Evolutionary conservation across 2,329 filamentous ascomycete genomes (phyloP).

Genomic region (Xylariaceae sp.): DNA sequence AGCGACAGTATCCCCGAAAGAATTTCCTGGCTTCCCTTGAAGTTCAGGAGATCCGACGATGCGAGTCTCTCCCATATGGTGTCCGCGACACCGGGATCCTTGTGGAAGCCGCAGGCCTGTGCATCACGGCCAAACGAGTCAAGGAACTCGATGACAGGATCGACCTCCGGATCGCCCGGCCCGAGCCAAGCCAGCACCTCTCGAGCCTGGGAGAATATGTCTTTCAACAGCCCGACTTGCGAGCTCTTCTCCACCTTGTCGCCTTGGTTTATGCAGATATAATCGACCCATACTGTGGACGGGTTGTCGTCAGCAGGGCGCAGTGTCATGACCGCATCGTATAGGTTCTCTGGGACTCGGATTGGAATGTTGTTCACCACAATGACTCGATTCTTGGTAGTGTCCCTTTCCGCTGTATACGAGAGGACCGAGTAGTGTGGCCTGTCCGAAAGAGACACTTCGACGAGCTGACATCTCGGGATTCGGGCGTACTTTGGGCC

Average conservation of each 20-base stretch:
- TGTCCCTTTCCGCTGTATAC: conserved; percentile 18
- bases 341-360: conserved; percentile 8
- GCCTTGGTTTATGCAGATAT: conserved; percentile 21
- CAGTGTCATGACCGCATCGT: conserved; percentile 3
- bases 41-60: background rate
- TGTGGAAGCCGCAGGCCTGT: conserved; percentile 1
- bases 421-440: conserved; percentile 20
- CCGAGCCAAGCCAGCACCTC: conserved; percentile 21
- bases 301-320: background rate
- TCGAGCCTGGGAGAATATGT: conserved; percentile 19
- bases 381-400: conserved; percentile 11
- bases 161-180: background rate
- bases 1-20: background rate
- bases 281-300: conserved; percentile 18
- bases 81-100: conserved; percentile 1
- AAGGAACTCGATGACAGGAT: conserved; percentile 2
- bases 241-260: conserved; percentile 17
- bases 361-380: conserved; percentile 11
- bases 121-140: conserved; percentile 3
- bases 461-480: conserved; percentile 4
- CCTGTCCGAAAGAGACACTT: background rate
- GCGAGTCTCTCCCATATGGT: conserved; percentile 1
- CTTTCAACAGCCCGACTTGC: conserved; percentile 20
- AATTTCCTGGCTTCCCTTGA: background rate
- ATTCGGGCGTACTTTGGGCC: conserved; percentile 2